Evolutionary conservation across 495 filamentous ascomycete species (phyloP), one percentile per base, ranked within the genome.

Genomic region (Sordaria brevicollis): DNA sequence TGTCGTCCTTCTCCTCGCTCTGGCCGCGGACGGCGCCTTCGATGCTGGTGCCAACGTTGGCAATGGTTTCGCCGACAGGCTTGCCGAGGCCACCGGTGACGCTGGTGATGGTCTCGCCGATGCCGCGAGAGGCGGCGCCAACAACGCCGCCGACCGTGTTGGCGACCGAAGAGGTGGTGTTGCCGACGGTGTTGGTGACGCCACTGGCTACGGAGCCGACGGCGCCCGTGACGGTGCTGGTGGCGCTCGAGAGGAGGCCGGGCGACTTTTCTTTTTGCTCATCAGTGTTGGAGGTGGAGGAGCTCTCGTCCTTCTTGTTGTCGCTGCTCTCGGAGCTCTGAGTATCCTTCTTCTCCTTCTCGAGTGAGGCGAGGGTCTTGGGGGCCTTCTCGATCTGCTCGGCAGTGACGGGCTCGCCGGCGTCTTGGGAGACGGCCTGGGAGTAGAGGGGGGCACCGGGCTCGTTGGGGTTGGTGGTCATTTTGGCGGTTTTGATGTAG

Each of bases 121-220:
- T 13, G 31, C 78, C 79, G 15, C 90, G 84, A 7, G 86, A 85
- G 1, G 87, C 88, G 4, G 89, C 89, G 43, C 90, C 90, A 1
- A 90, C 84, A 1, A 93, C 84, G 38, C 87, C 88, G 34, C 91
- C 91, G 7, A 88, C 86, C 1, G 90, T 92, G 69, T 89, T 88
- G 34, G 90, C 91, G 8, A 88, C 86, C 1, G 90, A 92, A 69
- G 89, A 87, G 3, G 88, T 85, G 31, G 85, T 74, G 38, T 82
- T 86, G 39, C 83, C 83, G 35, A 84, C 84, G 0, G 82, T 84
- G 76, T 86, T 86, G 67, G 82, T 82, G 10, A 83, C 69, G 1
- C 79, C 90, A 38, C 87, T 88, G 5, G 91, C 79, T 7, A 89
- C 89, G 36, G 85, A 80, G 39, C 89, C 87, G 65, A 84, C 87